These are phyloP conservation scores for Coemansia sp. DNA, from an alignment of 192 early-diverging fungal genomes.

Conservation along the genomic window DNA sequence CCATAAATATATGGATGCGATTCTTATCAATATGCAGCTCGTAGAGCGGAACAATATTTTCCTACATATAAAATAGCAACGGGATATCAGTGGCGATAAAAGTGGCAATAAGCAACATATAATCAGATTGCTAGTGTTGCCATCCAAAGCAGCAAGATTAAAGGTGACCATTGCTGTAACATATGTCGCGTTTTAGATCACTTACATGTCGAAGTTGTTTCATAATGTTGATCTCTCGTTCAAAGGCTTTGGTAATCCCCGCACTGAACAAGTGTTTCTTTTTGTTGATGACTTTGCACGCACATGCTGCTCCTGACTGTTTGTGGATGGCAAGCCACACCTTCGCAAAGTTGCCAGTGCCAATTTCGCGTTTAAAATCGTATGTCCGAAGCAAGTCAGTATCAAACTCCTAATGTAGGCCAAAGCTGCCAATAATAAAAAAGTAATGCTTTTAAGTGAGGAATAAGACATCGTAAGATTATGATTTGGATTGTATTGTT, in stretches of 20 bases:
- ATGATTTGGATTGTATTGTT: too few species aligned
- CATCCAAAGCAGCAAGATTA: neutral
- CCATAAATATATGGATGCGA: slow-evolving; percentile 54
- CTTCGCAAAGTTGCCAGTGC: slow-evolving; percentile 54
- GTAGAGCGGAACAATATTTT: slow-evolving; percentile 42
- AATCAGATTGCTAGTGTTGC: neutral
- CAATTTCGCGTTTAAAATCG: slow-evolving; percentile 51
- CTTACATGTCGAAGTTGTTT: slow-evolving; percentile 31
- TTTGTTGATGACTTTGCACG: slow-evolving; percentile 55
- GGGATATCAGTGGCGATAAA: too few species aligned
- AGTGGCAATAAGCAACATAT: too few species aligned
- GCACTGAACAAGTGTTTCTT: slow-evolving; percentile 42
- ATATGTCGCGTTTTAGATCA: neutral
- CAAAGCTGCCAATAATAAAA: neutral
- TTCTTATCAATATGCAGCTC: slow-evolving; percentile 46
- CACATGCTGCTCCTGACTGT: slow-evolving; percentile 37
- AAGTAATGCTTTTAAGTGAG: too few species aligned
- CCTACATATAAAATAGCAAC: neutral
- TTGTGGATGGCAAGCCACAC: slow-evolving; percentile 54
- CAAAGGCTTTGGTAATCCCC: slow-evolving; percentile 45
- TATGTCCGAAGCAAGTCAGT: slow-evolving; percentile 32
- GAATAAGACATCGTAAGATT: too few species aligned
- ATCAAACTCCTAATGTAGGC: slow-evolving; percentile 18
- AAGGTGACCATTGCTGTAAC: neutral
- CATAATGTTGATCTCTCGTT: slow-evolving; percentile 50